Conservation (phyloP, 2,329 filamentous ascomycete species). For the Aspergillus ochraceoroseus region DNA sequence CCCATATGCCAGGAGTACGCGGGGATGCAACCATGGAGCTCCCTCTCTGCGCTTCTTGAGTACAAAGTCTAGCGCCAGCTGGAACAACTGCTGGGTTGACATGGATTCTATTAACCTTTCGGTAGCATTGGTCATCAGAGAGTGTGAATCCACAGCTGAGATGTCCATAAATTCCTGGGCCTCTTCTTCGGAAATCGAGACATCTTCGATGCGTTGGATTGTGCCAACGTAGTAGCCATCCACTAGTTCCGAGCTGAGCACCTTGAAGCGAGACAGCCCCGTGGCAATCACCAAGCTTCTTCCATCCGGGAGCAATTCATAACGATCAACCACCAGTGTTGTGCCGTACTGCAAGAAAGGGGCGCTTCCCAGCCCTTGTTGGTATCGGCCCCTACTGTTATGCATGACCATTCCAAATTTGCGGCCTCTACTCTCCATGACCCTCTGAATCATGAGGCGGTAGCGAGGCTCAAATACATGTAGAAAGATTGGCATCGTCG, state of each 20-base stretch:
- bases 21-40: slow-evolving; percentile 68
- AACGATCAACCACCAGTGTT: slow-evolving; percentile 67
- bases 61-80: slow-evolving; percentile 63
- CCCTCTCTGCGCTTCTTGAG: slow-evolving; percentile 62
- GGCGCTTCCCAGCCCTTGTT: slow-evolving; percentile 50
- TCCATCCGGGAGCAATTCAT: slow-evolving; percentile 70
- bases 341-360: slow-evolving; percentile 73
- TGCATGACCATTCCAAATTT: slow-evolving; percentile 84
- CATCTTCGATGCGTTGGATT: slow-evolving; percentile 72
- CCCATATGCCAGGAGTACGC: slow-evolving; percentile 69
- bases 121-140: slow-evolving; percentile 19
- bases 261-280: slow-evolving; percentile 70
- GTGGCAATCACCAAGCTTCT: slow-evolving; percentile 74
- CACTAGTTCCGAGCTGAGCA: slow-evolving; percentile 56
- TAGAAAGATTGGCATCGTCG: slow-evolving; percentile 75
- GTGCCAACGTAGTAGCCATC: slow-evolving; percentile 77
- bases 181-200: slow-evolving; percentile 77
- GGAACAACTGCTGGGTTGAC: slow-evolving; percentile 66
- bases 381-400: slow-evolving; percentile 51
- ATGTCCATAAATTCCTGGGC: slow-evolving; percentile 67
- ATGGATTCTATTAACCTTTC: slow-evolving; percentile 45
- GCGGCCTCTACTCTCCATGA: slow-evolving; percentile 61
- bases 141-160: slow-evolving; percentile 17
- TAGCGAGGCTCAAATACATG: slow-evolving; percentile 93
- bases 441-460: slow-evolving; percentile 78